Percentiles rank a stretch among this genome's conserved stretches.
These are phyloP conservation scores for Proliferodiscus dingleyae DNA, from an alignment of 2,329 filamentous ascomycete species.

Conservation along the genomic window DNA sequence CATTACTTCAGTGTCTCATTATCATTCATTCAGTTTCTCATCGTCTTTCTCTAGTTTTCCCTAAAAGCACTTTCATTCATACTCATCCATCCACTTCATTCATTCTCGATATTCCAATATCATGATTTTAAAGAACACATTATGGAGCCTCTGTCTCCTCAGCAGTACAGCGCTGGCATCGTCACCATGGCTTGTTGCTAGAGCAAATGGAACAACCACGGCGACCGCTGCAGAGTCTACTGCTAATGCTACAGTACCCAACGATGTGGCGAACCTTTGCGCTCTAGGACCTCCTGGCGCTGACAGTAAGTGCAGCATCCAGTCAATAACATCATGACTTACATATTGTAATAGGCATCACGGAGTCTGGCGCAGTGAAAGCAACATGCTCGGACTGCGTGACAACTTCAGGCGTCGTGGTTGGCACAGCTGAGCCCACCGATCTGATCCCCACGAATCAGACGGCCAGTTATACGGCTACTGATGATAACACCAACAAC, in stretches of 20 bases:
- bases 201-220: background rate
- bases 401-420: background rate
- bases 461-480: background rate
- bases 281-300: background rate
- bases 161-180: background rate
- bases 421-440: background rate
- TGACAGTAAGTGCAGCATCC: background rate
- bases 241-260: background rate
- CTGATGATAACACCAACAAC: background rate
- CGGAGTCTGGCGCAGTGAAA: background rate
- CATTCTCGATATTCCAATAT: no score
- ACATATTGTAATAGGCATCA: background rate
- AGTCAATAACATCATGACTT: background rate
- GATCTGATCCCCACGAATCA: background rate
- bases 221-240: background rate
- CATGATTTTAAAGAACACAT: background rate
- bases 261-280: background rate
- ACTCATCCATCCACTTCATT: no score
- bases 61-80: no score
- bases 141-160: background rate
- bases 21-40: no score
- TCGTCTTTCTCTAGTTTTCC: no score
- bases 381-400: background rate
- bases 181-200: background rate
- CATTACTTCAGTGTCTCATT: no score